These are phyloP conservation scores for Blastomyces silverae DNA, from an alignment of 2,329 filamentous ascomycete species.

Conservation along the genomic window DNA sequence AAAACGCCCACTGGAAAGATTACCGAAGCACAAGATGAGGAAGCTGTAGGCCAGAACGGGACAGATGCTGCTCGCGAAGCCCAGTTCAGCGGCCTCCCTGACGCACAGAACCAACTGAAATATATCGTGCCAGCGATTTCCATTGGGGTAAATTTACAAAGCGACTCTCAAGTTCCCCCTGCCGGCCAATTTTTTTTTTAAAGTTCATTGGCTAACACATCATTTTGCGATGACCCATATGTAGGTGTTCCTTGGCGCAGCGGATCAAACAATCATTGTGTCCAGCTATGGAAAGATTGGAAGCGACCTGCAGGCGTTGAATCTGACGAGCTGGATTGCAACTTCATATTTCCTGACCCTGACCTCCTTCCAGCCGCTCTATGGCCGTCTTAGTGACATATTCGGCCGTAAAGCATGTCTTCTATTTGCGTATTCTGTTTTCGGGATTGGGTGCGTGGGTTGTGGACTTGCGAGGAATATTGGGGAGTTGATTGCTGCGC, in stretches of 20 bases:
- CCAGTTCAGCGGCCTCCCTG: constrained; percentile 43
- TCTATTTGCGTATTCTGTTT: constrained; percentile 57
- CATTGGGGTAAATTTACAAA: constrained; percentile 48
- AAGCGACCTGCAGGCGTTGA: constrained; percentile 65
- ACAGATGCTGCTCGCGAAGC: constrained; percentile 27
- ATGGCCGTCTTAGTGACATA: constrained; percentile 64
- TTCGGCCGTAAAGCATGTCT: constrained; percentile 62
- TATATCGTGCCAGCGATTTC: constrained; percentile 57
- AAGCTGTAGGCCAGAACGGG: constrained; percentile 30
- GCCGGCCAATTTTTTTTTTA: background rate
- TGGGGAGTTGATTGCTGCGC: constrained; percentile 57
- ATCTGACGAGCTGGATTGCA: constrained; percentile 69
- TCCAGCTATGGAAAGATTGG: constrained; percentile 73
- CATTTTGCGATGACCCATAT: constrained; percentile 9
- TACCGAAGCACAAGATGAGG: constrained; percentile 18
- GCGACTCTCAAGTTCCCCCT: background rate
- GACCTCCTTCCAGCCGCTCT: constrained; percentile 68
- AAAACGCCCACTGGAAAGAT: background rate
- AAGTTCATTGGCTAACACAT: constrained; percentile 1
- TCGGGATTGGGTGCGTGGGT: constrained; percentile 56
- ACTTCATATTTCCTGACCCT: constrained; percentile 64
- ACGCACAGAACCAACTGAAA: constrained; percentile 47
- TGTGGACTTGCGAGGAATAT: constrained; percentile 60
- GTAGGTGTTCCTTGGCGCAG: constrained; percentile 63
- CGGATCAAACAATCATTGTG: constrained; percentile 71